Evolutionary conservation across 2,329 filamentous ascomycete species (phyloP), one percentile per base, ranked within the genome.

Genomic region (Trichoderma koningii): DNA sequence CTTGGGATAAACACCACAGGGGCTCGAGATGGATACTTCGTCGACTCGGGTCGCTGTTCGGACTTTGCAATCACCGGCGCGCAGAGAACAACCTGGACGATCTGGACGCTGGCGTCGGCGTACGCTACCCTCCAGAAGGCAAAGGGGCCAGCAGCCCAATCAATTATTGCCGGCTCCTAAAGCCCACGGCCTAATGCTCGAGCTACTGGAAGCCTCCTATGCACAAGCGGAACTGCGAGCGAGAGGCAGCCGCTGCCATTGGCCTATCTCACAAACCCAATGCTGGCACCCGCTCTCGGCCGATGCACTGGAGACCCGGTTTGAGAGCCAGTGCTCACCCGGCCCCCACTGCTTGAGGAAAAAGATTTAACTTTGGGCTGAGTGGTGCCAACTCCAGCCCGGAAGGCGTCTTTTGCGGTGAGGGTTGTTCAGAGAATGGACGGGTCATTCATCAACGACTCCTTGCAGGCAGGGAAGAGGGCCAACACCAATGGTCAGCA

Each of bases 201-300:
- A 21, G 7, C 23, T 19, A 44, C 26, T 47, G 34, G 34, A 38
- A 38, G 34, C 10, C 34, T 38, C 34, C 34, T 14, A 23, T 23
- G 21, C 21, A 38, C 34, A 38, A 38, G 34, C 34, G 34, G 34
- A 14, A 38, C 34, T 38, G 34, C 34, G 34, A 38, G 34, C 34
- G 34, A 38, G 34, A 12, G 10, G 17, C 38, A 52, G 23, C 17
- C n/a, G 14, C 57, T 15, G n/a, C n/a, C 34, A 53, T 51, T 62
- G 57, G 57, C 23, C 48, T 23, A 45, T 52, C 57, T 28, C 23
- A 28, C 28, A 48, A 52, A 26, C 48, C 59, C 59, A 62, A 34
- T 42, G 50, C 59, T 63, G 50, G 59, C 50, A 55, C 60, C 60
- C 60, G 60, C 60, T 47, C 60, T 63, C 60, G 60, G 60, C 60